Base-by-base conservation (phyloP, 495 filamentous ascomycete species). In the Aspergillus ellipticus region DNA sequence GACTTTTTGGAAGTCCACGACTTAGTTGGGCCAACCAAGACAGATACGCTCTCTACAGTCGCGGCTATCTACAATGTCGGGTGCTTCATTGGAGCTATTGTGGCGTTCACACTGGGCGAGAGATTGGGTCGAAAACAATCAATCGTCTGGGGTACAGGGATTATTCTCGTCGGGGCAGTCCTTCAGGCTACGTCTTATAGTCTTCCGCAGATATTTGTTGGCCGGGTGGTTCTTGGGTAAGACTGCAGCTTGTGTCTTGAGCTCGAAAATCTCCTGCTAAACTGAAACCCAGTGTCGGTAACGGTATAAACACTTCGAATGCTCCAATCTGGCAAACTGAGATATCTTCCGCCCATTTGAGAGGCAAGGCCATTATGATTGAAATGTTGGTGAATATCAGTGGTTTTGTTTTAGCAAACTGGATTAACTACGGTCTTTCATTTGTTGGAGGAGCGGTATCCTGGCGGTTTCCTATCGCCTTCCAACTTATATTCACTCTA, bases 291-390 rank as follows among this genome's bases (percentile, higher is more conserved):
- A 56, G 61, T 3, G 42, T 65, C 22, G 85, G 85, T 6, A 88
- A 87, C 55, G 85, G 85, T 13, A 76, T 87, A 55, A 87, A 86
- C 57, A 85, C 82, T 0, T 73, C 83, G 3, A 83, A 82, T 9
- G 84, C 81, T 1, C 86, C 86, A 4, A 76, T 85, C 6, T 89
- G 82, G 83, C 83, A 87, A 62, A 79, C 79, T 2, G 84, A 89
- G 57, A 85, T n/a, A n/a, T n/a, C n/a, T n/a, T n/a, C 82, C 0
- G 80, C 82, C 0, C 79, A 83, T 50, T 72, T 76, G 0, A 85
- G 86, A 42, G 79, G 81, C 56, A 67, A 86, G 26, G 80, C 85
- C 15, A 76, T 85, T 42, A 70, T 87, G 11, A n/a, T n/a, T n/a
- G 83, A 85, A 49, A 76, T 85, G 73, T 76, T 81, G 28, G 66